These are phyloP conservation scores for Tagetes erecta DNA, from an alignment of 129 eudicot species.

Conservation along the genomic window DNA sequence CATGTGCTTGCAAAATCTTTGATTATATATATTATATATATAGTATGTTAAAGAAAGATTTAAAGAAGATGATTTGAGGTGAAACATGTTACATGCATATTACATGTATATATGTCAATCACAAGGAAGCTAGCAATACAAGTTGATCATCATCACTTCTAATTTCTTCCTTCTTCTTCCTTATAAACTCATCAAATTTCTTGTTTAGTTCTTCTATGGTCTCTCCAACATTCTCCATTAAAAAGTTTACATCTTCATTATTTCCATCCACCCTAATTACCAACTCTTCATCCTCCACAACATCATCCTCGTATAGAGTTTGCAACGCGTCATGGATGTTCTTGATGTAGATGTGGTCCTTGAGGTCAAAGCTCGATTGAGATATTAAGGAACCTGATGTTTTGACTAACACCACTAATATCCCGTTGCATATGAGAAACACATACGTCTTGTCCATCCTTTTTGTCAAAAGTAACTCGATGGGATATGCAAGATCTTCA, in stretches of 20 bases:
- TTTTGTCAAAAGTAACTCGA: conserved; percentile 12
- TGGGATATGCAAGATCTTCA: neutral
- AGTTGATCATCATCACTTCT: neutral
- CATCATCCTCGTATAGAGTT: conserved; percentile 7
- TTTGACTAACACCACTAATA: conserved; percentile 29
- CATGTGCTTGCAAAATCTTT: too few species aligned
- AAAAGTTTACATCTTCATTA: conserved; percentile 2
- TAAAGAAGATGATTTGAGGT: neutral
- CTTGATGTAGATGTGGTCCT: conserved; percentile 29
- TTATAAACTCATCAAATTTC: conserved; percentile 32
- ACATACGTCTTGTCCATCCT: conserved; percentile 21
- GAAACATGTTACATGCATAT: neutral
- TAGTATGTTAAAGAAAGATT: neutral
- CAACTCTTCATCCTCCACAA: conserved; percentile 10
- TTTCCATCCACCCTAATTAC: conserved; percentile 27
- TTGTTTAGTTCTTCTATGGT: conserved; percentile 26
- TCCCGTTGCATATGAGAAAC: conserved; percentile 33
- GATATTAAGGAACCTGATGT: conserved; percentile 26
- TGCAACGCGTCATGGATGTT: conserved; percentile 31
- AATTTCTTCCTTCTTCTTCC: conserved; percentile 28
- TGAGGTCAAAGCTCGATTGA: conserved; percentile 30
- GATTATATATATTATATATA: neutral
- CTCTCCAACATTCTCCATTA: conserved; percentile 15
- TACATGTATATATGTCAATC: neutral
- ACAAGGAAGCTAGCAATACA: neutral